A percentile compares a stretch with the other conserved stretches of the same genome.
phyloP scores from a whole-genome alignment of 306 rosid genomes.

The Malus asiatica region DNA sequence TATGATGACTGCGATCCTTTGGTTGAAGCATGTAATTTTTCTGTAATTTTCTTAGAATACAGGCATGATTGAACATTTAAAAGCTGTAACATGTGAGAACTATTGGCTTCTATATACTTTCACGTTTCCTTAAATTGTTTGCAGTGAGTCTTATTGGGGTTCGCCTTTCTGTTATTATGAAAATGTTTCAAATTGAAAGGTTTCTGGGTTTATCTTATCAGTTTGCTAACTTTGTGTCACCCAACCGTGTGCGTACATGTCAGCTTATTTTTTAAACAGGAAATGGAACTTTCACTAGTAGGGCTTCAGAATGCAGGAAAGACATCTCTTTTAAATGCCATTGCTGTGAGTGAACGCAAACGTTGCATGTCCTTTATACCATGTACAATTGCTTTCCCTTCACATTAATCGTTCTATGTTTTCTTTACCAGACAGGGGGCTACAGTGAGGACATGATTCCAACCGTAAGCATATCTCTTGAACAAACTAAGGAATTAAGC shows the following conservation, averaged over 20 bases:
- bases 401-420: constrained; percentile 16
- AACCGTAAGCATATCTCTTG: constrained; percentile 52
- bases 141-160: not conserved
- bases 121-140: not conserved
- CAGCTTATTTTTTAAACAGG: constrained; percentile 88
- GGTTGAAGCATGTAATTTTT: not conserved
- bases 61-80: not conserved
- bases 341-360: constrained; percentile 71
- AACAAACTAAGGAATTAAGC: not conserved
- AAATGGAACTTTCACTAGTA: constrained; percentile 92
- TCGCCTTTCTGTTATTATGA: not conserved
- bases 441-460: constrained; percentile 98
- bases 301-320: constrained; percentile 99
- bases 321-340: constrained; percentile 76
- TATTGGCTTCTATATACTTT: not conserved
- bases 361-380: not conserved
- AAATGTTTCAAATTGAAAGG: not conserved
- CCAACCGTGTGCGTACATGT: constrained; percentile 7
- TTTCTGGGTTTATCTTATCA: not conserved
- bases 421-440: constrained; percentile 69
- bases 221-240: constrained; percentile 2
- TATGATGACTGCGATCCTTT: not conserved
- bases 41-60: not conserved
- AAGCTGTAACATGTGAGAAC: not conserved
- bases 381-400: constrained; percentile 9